Base-by-base conservation (phyloP, 805 yeast genomes). In the Starmerella gropengiesseri region DNA sequence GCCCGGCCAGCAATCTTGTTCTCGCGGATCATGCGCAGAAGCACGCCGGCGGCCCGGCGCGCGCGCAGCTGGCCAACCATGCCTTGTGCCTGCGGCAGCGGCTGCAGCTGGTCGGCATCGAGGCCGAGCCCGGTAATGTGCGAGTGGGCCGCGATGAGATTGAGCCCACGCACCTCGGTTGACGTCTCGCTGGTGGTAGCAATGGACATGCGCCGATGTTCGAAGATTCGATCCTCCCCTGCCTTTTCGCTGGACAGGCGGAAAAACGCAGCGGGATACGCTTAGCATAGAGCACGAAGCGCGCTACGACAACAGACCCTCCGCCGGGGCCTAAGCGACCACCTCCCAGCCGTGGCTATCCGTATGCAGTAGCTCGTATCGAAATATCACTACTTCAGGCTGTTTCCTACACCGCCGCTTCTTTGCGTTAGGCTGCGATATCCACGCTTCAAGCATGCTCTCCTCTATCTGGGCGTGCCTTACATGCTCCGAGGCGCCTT, bases 1-100 rank as follows among this genome's bases (percentile, higher is more conserved):
- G 97, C 96, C 53, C 96, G 75, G 21, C 99, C 99, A 18, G 97
- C 95, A 63, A 91, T 89, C 52, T 83, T 77, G 40, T 95, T 95
- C 26, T 82, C 86, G 59, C 84, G 86, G 47, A 91, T 85, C 85
- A 91, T 80, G 65, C 83, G 87, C 54, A 89, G 73, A 41, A 91
- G 79, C 31, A 91, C 79, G 45, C 95, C 99, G 16, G 95, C 95
- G 5, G 99, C 97, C 59, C 78, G 79, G 64, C 99, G 77, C 3
- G 98, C 98, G 59, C 83, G 82, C 42, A 76, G 60, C 67, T 91
- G 99, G 25, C 98, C 99, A 37, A 91, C 97, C 94, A 91, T 86
- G 14, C 99, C 99, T 60, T 91, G 94, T 33, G 78, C 69, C 29
- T 80, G 70, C 40, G 74, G 81, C 43, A 81, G 74, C 31, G 97